These are phyloP conservation scores for Phylloporus gajari DNA, from an alignment of 1,284 basidiomycete species.

Conservation along the genomic window DNA sequence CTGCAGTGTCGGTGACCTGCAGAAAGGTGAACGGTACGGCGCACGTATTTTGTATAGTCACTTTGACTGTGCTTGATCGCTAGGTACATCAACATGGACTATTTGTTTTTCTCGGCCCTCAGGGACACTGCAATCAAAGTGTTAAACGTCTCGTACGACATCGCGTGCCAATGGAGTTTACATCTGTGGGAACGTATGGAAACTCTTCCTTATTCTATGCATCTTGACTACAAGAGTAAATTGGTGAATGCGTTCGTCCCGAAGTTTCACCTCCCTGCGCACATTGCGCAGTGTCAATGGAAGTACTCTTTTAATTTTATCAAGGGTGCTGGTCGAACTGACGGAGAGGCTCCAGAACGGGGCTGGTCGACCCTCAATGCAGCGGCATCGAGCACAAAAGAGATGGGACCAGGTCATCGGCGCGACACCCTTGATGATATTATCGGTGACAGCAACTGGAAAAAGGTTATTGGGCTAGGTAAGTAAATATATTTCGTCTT, in stretches of 20 bases:
- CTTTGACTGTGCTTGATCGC: not conserved
- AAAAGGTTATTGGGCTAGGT: constrained; percentile 8
- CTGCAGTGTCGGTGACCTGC: not conserved
- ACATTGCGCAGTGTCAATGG: constrained; percentile 23
- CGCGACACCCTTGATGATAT: constrained; percentile 16
- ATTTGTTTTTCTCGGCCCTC: not conserved
- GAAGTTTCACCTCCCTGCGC: constrained; percentile 24
- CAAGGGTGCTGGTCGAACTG: constrained; percentile 2
- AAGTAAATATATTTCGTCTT: not conserved
- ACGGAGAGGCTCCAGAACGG: constrained; percentile 20
- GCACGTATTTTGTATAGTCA: too few species aligned
- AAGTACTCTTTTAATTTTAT: constrained; percentile 19
- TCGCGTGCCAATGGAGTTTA: not conserved
- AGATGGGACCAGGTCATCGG: constrained; percentile 21
- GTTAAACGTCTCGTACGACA: not conserved
- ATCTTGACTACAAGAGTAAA: not conserved
- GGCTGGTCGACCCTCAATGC: constrained; percentile 8
- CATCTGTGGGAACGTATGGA: not conserved
- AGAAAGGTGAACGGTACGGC: not conserved
- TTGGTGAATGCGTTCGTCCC: constrained; percentile 8
- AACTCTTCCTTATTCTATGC: not conserved
- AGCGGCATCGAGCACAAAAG: constrained; percentile 20
- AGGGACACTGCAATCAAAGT: not conserved
- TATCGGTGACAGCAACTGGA: constrained; percentile 17
- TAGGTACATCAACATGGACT: not conserved